A percentile compares a stretch with the other conserved stretches of the same genome.
phyloP scores from a whole-genome alignment of 1,284 basidiomycete genomes.

The Pseudozyma sp. region DNA sequence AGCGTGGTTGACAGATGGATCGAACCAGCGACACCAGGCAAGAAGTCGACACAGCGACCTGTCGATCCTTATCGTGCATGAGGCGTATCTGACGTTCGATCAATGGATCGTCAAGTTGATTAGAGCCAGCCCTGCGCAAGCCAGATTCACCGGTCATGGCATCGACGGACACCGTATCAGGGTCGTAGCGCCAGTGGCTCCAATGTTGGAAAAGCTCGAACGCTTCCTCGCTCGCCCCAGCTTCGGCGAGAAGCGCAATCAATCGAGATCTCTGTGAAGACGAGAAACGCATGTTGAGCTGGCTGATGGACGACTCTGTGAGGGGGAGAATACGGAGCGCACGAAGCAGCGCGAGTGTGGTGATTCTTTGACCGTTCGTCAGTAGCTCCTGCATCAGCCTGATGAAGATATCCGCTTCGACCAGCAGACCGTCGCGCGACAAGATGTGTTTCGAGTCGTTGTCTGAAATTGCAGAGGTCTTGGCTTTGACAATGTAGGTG shows the following conservation, averaged over 20 bases:
- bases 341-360: constrained; percentile 16
- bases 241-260: constrained; percentile 19
- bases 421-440: constrained; percentile 26
- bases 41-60: constrained; percentile 16
- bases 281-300: constrained; percentile 30
- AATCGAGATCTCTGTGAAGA: constrained; percentile 9
- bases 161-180: background rate
- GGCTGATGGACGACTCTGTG: constrained; percentile 11
- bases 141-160: background rate
- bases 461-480: constrained; percentile 10
- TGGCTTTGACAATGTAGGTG: constrained; percentile 32
- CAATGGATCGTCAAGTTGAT: constrained; percentile 18
- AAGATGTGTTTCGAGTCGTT: constrained; percentile 13
- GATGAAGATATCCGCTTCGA: constrained; percentile 27
- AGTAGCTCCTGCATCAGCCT: constrained; percentile 13
- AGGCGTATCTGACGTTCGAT: constrained; percentile 36
- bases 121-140: constrained; percentile 5
- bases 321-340: constrained; percentile 33
- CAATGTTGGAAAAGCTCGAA: constrained; percentile 42
- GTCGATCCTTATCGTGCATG: constrained; percentile 22
- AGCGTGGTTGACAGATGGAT: constrained; percentile 12
- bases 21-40: constrained; percentile 27
- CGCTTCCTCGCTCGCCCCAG: constrained; percentile 26
- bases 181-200: constrained; percentile 25
- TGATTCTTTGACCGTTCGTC: constrained; percentile 10